These are phyloP conservation scores for Elongisporangium prolatum DNA, from an alignment of 352 stramenopile genomes.

Conservation along the genomic window DNA sequence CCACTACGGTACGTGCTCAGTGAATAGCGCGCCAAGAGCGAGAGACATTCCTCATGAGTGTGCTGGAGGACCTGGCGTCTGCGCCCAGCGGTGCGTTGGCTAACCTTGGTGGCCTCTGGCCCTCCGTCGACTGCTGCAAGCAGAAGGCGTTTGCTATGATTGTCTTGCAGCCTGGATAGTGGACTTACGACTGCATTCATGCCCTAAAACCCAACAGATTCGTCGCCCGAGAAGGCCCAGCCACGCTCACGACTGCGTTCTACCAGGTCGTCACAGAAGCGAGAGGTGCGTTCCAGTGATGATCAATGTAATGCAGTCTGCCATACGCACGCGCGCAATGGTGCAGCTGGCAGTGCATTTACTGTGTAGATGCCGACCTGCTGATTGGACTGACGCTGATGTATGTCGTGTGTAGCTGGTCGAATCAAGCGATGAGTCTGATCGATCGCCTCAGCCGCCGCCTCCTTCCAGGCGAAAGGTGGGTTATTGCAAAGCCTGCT, in stretches of 20 bases:
- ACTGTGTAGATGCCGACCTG: too few relatives aligned
- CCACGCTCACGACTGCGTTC: constrained; percentile 11
- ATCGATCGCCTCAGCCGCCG: too few relatives aligned
- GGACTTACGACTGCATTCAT: not conserved
- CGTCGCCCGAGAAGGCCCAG: constrained; percentile 9
- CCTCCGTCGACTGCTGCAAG: not conserved
- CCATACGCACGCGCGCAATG: too few relatives aligned
- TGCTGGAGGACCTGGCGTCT: constrained; percentile 24
- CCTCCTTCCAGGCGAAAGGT: constrained; percentile 6
- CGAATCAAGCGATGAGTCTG: too few relatives aligned
- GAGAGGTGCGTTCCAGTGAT: not conserved
- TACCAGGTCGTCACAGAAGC: constrained; percentile 12
- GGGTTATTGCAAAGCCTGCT: constrained; percentile 4
- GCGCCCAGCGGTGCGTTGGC: constrained; percentile 16
- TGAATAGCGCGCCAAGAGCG: too few relatives aligned
- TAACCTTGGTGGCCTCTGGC: too few relatives aligned
- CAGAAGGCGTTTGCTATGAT: not conserved
- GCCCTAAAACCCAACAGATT: constrained; percentile 4
- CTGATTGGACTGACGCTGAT: too few relatives aligned
- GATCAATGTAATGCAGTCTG: too few relatives aligned
- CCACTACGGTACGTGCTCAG: too few relatives aligned
- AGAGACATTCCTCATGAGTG: constrained; percentile 12
- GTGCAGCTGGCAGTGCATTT: too few relatives aligned
- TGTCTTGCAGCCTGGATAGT: not conserved
- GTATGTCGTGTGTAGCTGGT: too few relatives aligned